Conservation (phyloP, 305 asterid species). For the Salvia sclarea region DNA sequence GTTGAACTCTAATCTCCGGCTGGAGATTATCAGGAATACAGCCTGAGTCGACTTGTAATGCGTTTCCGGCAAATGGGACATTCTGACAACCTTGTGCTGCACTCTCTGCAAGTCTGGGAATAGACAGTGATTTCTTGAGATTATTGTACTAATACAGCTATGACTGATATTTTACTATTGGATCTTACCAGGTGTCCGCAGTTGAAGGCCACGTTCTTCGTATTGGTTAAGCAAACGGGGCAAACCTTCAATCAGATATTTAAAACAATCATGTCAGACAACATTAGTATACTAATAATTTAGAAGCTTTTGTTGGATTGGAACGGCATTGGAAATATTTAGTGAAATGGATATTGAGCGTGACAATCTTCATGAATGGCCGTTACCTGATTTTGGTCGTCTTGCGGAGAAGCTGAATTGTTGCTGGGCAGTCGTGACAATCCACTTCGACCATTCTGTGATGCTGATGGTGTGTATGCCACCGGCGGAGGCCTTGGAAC, state of each 20-base stretch:
- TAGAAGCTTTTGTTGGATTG: neutral
- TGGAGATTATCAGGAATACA: conserved; percentile 45
- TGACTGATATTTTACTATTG: neutral
- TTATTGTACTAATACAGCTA: neutral
- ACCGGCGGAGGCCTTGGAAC: conserved; percentile 63
- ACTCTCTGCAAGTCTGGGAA: conserved; percentile 77
- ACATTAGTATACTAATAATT: conserved; percentile 2
- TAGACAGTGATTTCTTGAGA: conserved; percentile 25
- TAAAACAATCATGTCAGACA: neutral
- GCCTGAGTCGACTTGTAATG: conserved; percentile 68
- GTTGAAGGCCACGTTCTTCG: conserved; percentile 68
- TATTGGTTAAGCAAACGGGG: conserved; percentile 66
- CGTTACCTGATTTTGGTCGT: conserved; percentile 37
- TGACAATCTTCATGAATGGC: conserved; percentile 8
- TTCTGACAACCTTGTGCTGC: conserved; percentile 59
- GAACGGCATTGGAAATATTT: neutral
- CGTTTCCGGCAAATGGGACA: conserved; percentile 77
- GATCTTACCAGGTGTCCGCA: conserved; percentile 79
- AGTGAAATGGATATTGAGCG: too few species aligned
- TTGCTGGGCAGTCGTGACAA: too few species aligned
- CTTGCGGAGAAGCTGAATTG: too few species aligned
- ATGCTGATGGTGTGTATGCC: neutral
- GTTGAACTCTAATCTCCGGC: conserved; percentile 4
- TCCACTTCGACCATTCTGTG: conserved; percentile 32
- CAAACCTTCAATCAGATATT: conserved; percentile 52